Base-by-base conservation (phyloP, 176 grass and related monocot genomes). In the Aechmea fasciata region DNA sequence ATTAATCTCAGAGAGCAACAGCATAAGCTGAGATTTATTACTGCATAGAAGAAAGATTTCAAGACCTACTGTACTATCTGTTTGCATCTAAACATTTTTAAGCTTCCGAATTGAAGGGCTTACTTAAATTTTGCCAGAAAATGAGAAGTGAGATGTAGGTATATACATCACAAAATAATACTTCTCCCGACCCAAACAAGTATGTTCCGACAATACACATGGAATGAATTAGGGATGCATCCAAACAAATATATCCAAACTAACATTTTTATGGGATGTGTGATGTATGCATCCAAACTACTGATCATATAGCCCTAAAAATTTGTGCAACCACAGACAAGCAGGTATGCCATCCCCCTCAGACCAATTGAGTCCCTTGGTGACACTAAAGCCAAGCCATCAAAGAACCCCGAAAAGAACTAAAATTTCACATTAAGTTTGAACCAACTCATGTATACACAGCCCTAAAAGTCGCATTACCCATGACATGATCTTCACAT, bases 401-500 rank as follows among this genome's bases (percentile, higher is more conserved):
- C 5, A 41, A 41, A 41, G 33, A 41, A 41, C 33, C 4, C 33
- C 33, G 4, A 41, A 41, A 59, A 59, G 3, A 2, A 59, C 0
- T 17, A 59, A 59, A 17, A 13, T 3, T 7, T 15, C 55, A 59
- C n/a, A 17, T 17, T 9, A 59, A 20, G 19, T 13, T 20, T 59
- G 15, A 59, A 17, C 20, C 17, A 15, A 5, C 55, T 17, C 14
- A n/a, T 13, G 11, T 0, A 14, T 17, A 4, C 13, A 18, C 9
- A 3, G 20, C 10, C 63, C 52, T 13, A 53, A 4, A 22, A 52
- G 33, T 28, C 33, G 33, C 33, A 62, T 87, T 87, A 99, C 95
- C 95, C 95, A 99, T 70, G 95, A 87, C 71, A 88, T 84, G 28
- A 99, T 69, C 63, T 94, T 99, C 8, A 84, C 75, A 80, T 90